A percentile compares a stretch with the other conserved stretches of the same genome.
Evolutionary conservation across 2,329 filamentous ascomycete species (phyloP).

Genomic region (Cladophialophora psammophila): DNA sequence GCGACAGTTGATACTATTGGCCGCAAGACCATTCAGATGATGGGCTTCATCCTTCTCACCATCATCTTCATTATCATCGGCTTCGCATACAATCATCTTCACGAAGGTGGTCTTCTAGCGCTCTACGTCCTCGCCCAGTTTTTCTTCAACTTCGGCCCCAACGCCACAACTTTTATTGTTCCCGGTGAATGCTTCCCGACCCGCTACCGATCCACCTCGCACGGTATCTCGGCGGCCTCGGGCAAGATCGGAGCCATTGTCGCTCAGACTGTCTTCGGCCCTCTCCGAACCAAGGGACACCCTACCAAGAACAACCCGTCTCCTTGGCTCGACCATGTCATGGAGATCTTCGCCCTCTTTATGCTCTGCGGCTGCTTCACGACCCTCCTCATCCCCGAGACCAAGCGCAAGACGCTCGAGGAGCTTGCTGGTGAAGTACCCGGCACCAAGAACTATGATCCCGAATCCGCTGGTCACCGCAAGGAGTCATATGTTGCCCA

Average conservation of each 20-base stretch:
- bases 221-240: conserved; percentile 70
- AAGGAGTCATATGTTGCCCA: conserved; percentile 32
- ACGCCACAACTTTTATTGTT: conserved; percentile 71
- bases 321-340: conserved; percentile 75
- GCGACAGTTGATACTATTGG: conserved; percentile 76
- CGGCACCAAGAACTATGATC: conserved; percentile 60
- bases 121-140: conserved; percentile 71
- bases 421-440: conserved; percentile 71
- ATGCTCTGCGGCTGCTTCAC: conserved; percentile 76
- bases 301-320: conserved; percentile 58
- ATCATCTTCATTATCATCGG: conserved; percentile 69
- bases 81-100: conserved; percentile 63
- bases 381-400: conserved; percentile 78
- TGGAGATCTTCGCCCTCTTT: conserved; percentile 62
- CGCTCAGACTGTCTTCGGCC: conserved; percentile 70
- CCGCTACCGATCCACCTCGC: conserved; percentile 67
- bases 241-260: conserved; percentile 74
- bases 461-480: conserved; percentile 40
- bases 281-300: conserved; percentile 66
- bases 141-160: conserved; percentile 72
- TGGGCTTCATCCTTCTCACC: conserved; percentile 67
- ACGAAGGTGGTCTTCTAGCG: conserved; percentile 60
- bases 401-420: conserved; percentile 76
- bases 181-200: conserved; percentile 72
- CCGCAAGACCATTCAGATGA: conserved; percentile 76